Conservation (phyloP, 2,329 filamentous ascomycete genomes). For the Botryotinia convoluta region DNA sequence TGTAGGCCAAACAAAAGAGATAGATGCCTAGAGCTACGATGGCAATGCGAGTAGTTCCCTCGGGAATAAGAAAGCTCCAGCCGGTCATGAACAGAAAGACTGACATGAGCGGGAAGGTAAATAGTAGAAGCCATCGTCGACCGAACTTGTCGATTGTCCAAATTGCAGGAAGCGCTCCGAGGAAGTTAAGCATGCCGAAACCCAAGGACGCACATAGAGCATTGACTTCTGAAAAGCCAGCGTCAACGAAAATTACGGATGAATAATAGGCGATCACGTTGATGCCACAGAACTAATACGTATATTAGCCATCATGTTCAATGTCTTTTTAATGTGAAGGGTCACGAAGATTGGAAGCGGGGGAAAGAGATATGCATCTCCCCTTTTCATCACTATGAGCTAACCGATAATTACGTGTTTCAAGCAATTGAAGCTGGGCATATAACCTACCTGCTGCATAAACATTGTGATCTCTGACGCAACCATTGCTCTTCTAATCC, state of each 20-base stretch:
- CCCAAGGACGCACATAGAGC: slow-evolving; percentile 61
- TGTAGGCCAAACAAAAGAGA: slow-evolving; percentile 62
- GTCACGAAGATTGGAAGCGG: background rate
- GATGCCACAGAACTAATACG: slow-evolving; percentile 45
- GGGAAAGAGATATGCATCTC: background rate
- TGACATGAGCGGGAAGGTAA: slow-evolving; percentile 64
- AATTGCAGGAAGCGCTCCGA: slow-evolving; percentile 61
- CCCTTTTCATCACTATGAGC: background rate
- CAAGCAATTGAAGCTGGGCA: background rate
- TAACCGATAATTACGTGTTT: background rate
- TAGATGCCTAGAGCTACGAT: slow-evolving; percentile 57
- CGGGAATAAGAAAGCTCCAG: slow-evolving; percentile 51
- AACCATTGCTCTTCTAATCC: slow-evolving; percentile 46
- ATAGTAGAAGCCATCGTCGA: slow-evolving; percentile 59
- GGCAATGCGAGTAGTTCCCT: slow-evolving; percentile 32
- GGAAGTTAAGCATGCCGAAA: slow-evolving; percentile 62
- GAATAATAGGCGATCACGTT: slow-evolving; percentile 61
- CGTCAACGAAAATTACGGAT: slow-evolving; percentile 58
- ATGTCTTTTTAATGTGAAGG: background rate
- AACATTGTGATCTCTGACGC: slow-evolving; percentile 65
- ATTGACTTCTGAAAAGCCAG: slow-evolving; percentile 48
- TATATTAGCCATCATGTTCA: background rate
- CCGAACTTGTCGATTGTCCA: slow-evolving; percentile 69
- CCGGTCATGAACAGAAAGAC: slow-evolving; percentile 51
- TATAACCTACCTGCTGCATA: slow-evolving; percentile 46